Base-by-base conservation (phyloP, 805 yeast genomes). In the Wickerhamomyces xylosicus region DNA sequence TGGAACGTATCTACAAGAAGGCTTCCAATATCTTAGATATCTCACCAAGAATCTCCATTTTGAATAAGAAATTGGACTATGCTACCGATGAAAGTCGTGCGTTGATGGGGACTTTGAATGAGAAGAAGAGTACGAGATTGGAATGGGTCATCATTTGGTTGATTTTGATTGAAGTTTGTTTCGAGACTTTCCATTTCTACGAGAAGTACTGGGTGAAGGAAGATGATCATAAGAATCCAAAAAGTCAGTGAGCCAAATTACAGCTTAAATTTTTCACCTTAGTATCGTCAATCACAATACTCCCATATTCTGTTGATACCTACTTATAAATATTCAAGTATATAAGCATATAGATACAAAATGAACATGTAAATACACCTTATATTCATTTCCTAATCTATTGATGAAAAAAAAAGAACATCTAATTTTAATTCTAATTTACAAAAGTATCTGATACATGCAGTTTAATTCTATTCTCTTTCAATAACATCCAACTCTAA, bases 111-210 rank as follows among this genome's bases (percentile, higher is more conserved):
- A 80, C 86, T 3, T 56, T 86, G 43, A 81, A 77, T 40, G 95
- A 87, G 49, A 76, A 77, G 48, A 83, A 81, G 43, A 71, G 90
- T 27, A 71, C 85, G 3, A 64, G 86, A 17, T 63, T 89, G 34
- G 97, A 89, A 56, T 84, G 94, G 94, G 81, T 86, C 56, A 86
- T 89, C 48, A 85, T 89, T 38, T 66, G 78, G 20, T 65, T 89
- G 47, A 89, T 89, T 44, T 69, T 83, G 70, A 75, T 89, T 36
- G 97, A 89, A 54, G 95, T 89, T 14, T 64, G 79, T 19, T 84
- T 87, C 56, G 97, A 89, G 56, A 62, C 75, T 1, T 72, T 77
- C 47, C 95, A 85, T 52, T 82, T 84, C 47, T 74, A 72, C 46
- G 87, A 80, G 47, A 62, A 74, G 34, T 71, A 60, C 39, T 43